A percentile compares a stretch with the other conserved stretches of the same genome.
Evolutionary conservation across 768 basidiomycete genomes (phyloP).

Genomic region (Termitomyces sp.): DNA sequence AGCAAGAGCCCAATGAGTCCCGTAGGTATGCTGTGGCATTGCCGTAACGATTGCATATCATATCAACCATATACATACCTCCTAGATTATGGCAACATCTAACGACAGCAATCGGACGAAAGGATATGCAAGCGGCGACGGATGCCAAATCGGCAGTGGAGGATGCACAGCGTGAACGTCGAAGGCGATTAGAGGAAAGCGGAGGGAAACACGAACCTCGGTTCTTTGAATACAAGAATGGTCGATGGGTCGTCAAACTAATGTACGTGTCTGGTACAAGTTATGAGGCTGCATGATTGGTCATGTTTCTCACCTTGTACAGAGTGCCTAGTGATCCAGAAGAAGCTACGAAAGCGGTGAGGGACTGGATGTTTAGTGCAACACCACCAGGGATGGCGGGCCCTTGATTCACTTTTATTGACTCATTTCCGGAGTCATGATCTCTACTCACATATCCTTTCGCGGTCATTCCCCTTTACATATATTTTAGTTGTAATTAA

Average conservation of each 20-base stretch:
- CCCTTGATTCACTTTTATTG: background rate
- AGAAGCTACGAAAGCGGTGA: slow-evolving; percentile 58
- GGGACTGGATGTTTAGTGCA: slow-evolving; percentile 71
- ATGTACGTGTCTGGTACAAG: slow-evolving; percentile 38
- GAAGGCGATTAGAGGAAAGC: slow-evolving; percentile 66
- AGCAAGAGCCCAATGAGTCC: slow-evolving; percentile 90
- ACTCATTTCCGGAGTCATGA: background rate
- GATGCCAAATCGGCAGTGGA: slow-evolving; percentile 87
- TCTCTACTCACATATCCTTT: background rate
- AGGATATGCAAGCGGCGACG: slow-evolving; percentile 95
- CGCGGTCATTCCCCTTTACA: background rate
- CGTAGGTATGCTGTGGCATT: slow-evolving; percentile 42
- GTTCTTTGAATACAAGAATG: slow-evolving; percentile 74
- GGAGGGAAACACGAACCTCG: slow-evolving; percentile 66
- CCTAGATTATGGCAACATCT: slow-evolving; percentile 74
- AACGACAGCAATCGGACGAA: slow-evolving; percentile 77
- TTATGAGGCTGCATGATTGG: background rate
- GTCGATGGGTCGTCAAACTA: slow-evolving; percentile 81
- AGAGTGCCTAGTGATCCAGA: slow-evolving; percentile 71
- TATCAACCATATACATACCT: background rate
- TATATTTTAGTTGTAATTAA: background rate
- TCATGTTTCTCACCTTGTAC: background rate
- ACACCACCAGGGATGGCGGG: background rate
- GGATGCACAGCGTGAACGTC: slow-evolving; percentile 82
- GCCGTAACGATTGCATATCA: background rate